These are phyloP conservation scores for Nakazawaea populi DNA, from an alignment of 805 yeast species.

Conservation along the genomic window DNA sequence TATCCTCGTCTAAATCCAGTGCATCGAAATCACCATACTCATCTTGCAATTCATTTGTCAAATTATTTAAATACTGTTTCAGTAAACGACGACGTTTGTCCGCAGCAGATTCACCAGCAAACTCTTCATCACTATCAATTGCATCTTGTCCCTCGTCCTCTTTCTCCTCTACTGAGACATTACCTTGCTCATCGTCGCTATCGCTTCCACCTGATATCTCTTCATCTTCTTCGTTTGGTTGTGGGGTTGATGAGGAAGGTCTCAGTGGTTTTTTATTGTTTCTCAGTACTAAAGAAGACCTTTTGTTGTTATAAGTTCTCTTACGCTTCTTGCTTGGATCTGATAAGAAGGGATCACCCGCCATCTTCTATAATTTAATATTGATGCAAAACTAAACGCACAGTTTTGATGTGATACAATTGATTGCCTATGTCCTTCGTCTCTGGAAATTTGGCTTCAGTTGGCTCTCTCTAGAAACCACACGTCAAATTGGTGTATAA, in stretches of 20 bases:
- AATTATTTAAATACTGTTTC: conserved; percentile 79
- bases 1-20: conserved; percentile 82
- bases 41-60: conserved; percentile 48
- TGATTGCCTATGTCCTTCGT: too few relatives aligned
- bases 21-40: conserved; percentile 71
- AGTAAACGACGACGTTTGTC: conserved; percentile 94
- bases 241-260: background rate
- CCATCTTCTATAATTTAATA: conserved; percentile 25
- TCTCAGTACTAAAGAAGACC: conserved; percentile 2
- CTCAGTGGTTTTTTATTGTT: conserved; percentile 17
- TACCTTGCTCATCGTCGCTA: conserved; percentile 41
- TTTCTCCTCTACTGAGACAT: conserved; percentile 24
- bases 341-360: conserved; percentile 56
- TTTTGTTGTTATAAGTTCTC: conserved; percentile 24
- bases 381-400: too few relatives aligned
- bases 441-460: too few relatives aligned
- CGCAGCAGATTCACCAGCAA: conserved; percentile 73
- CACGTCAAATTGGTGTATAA: too few relatives aligned
- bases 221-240: conserved; percentile 35
- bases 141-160: conserved; percentile 29
- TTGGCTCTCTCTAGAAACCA: too few relatives aligned
- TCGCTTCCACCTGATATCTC: conserved; percentile 49
- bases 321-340: conserved; percentile 53
- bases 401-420: too few relatives aligned
- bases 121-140: conserved; percentile 67